phyloP scores from a whole-genome alignment of 2,329 filamentous ascomycete species.

The Monilinia polystroma region DNA sequence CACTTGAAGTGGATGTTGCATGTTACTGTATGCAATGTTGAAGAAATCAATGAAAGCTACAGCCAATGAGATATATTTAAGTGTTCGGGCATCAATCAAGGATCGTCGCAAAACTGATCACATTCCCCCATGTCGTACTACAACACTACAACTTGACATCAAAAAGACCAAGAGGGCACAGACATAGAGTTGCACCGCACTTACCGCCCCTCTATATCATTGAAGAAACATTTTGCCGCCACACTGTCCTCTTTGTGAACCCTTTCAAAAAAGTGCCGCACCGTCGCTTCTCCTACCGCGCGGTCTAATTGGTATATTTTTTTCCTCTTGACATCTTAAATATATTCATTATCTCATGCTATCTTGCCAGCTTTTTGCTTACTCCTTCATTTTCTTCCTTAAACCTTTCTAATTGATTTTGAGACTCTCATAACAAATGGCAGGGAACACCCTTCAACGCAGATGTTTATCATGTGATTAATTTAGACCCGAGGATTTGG shows the following conservation, averaged over 20 bases:
- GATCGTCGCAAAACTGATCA: not conserved
- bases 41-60: slow-evolving; percentile 15
- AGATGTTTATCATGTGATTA: slow-evolving; percentile 19
- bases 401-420: not conserved
- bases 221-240: slow-evolving; percentile 21
- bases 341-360: not conserved
- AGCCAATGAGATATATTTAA: slow-evolving; percentile 3
- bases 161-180: not conserved
- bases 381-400: not conserved
- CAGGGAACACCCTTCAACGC: slow-evolving; percentile 11
- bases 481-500: not conserved
- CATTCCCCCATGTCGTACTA: not conserved
- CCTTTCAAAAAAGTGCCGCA: slow-evolving; percentile 3
- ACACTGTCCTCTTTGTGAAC: slow-evolving; percentile 15
- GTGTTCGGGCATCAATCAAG: slow-evolving; percentile 11
- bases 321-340: not conserved
- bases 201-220: slow-evolving; percentile 16
- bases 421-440: not conserved
- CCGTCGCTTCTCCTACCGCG: slow-evolving; percentile 19
- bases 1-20: slow-evolving; percentile 14
- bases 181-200: slow-evolving; percentile 3
- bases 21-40: not conserved
- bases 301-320: not conserved
- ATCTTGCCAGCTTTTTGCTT: not conserved
- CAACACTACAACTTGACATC: not conserved